phyloP scores from a whole-genome alignment of 495 filamentous ascomycete species.

The Cladorrhinum samala region DNA sequence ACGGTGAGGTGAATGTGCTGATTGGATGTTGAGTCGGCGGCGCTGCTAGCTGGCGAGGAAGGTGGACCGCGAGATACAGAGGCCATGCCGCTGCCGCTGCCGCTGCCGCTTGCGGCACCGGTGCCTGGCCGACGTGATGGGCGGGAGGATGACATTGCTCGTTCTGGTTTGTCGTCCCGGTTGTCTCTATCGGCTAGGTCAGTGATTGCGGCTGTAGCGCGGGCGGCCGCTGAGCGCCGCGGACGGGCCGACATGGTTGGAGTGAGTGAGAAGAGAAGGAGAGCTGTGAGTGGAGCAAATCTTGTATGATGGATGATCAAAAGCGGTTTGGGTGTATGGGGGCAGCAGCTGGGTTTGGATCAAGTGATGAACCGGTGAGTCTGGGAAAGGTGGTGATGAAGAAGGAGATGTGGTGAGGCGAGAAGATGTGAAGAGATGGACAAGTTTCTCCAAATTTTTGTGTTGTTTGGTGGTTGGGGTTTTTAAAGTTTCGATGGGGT shows the following conservation, averaged over 20 bases:
- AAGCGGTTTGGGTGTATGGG: not conserved
- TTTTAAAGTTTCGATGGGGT: not conserved
- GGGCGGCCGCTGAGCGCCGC: slow-evolving; percentile 43
- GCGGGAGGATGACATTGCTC: slow-evolving; percentile 42
- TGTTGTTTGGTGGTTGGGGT: too few species aligned
- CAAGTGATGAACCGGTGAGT: too few species aligned
- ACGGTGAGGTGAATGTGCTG: slow-evolving; percentile 73
- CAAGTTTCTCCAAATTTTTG: too few species aligned
- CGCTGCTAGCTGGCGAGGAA: slow-evolving; percentile 33
- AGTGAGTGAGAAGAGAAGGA: not conserved
- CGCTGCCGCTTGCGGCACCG: too few species aligned
- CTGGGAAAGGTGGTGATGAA: not conserved
- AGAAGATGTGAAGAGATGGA: slow-evolving; percentile 4
- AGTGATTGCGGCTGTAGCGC: slow-evolving; percentile 44
- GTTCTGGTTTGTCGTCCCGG: slow-evolving; percentile 23
- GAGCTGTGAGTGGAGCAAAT: not conserved
- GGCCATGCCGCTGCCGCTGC: slow-evolving; percentile 29
- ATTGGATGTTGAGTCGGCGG: slow-evolving; percentile 40
- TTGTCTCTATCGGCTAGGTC: slow-evolving; percentile 47
- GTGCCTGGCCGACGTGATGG: slow-evolving; percentile 41
- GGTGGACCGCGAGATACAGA: slow-evolving; percentile 53
- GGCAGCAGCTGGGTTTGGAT: too few species aligned
- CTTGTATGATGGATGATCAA: not conserved
- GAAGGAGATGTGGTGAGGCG: not conserved
- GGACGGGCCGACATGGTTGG: slow-evolving; percentile 39